Evolutionary conservation across 2,329 filamentous ascomycete species (phyloP), one percentile per base, ranked within the genome.

Genomic region (Talaromyces funiculosus): DNA sequence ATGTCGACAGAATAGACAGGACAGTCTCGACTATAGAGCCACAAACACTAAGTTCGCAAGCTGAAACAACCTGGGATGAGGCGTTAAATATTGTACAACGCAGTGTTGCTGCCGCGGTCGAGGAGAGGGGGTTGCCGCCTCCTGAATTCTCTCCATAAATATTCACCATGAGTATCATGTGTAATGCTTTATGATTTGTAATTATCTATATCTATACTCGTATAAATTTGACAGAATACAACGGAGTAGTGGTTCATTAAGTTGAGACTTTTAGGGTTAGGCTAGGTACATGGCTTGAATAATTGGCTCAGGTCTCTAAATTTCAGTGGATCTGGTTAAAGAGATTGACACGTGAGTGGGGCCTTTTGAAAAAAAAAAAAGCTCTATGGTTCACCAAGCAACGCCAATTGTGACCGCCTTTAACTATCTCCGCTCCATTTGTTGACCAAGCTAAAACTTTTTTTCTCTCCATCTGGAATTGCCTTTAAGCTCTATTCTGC

Each of bases 61-160:
- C 61, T 20, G 57, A 55, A 7, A 47, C 67, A 2, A 64, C 67
- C 3, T 80, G 77, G 77, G 63, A 68, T 22, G 64, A 67, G 49
- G 72, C 75, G 24, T 56, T 84, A 22, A 60, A 63, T 24, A 72
- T 57, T 38, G 71, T 84, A 26, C 76, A 77, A 63, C 62, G 68
- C 6, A 71, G 69, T 49, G 73, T 84, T n/a, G 69, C 75, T 51
- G 68, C 67, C 24, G 80, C 78, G 24, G 71, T 80, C 22, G 67
- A 66, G 53, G 71, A 71, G 62, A 75, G 82, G 60, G 79, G 78
- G 0, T 61, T 84, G 57, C 78, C 80, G 1, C 66, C 62, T 16
- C 73, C 83, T 43, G 74, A 76, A 9, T 77, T 82, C 64, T 62
- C 61, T 31, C 10, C 16, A 53, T 59, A 22, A n/a, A 35, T 18